Base-by-base conservation (phyloP, 1,284 basidiomycete species). In the Sphagnurus paluster region DNA sequence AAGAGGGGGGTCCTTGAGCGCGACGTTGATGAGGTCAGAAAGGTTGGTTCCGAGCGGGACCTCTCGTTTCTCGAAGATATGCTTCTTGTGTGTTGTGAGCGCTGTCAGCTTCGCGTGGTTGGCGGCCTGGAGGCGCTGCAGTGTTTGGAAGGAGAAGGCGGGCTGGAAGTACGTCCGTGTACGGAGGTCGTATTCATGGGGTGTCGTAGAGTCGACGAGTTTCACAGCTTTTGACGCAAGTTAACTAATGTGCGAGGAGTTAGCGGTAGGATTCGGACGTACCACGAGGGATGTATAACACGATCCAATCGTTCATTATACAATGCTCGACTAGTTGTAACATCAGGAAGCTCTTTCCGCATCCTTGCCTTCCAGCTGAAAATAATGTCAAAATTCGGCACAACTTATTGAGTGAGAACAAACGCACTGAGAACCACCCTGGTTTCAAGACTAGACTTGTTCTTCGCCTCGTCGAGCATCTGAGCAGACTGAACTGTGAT, bases 241-340 rank as follows among this genome's bases (percentile, higher is more conserved):
- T 35, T 24, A 39, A 42, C 5, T 14, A 26, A 33, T 23, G 25
- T 14, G 29, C 28, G 3, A 35, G 29, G 4, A 10, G 36, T 43
- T 48, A 39, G n/a, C n/a, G 17, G 13, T 10, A 23, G 29, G 10
- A 52, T 46, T n/a, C 42, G 7, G 2, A 52, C 74, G 28, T 34
- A 90, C 89, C 81, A 67, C 84, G 74, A 2, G 94, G 93, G n/a
- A 93, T 77, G 64, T 96, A 98, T 35, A 97, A 67, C 20, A 95
- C 90, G 29, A 96, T 75, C 89, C 90, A 97, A 11, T 80, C 79
- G 21, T 80, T 78, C 10, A 80, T 72, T 17, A 80, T 60, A 11
- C 85, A 86, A 53, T 93, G 87, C 24, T 89, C 76, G 0, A 91
- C 82, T 0, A 85, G 76, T 63, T 98, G 95, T 2, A 96, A 68